A percentile compares a stretch with the other conserved stretches of the same genome.
phyloP scores from a whole-genome alignment of 768 basidiomycete species.

The Trametes gibbosa region DNA sequence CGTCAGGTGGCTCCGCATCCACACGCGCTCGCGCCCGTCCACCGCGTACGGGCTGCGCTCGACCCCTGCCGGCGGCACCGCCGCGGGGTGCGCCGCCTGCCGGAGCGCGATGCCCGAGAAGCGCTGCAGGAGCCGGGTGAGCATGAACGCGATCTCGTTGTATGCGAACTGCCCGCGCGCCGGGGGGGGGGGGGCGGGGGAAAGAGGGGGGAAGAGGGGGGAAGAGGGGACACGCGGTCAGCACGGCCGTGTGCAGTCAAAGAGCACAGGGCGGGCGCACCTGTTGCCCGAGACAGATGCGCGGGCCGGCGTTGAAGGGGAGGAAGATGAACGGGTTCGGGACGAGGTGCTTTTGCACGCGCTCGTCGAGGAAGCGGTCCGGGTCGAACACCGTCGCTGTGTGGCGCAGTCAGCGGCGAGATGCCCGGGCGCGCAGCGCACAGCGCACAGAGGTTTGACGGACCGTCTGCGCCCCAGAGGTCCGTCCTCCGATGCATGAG shows the following conservation, averaged over 20 bases:
- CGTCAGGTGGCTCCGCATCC: slow-evolving; percentile 53
- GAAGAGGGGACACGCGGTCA: background rate
- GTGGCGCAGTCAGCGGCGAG: background rate
- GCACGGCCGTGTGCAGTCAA: too few relatives aligned
- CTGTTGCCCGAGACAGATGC: slow-evolving; percentile 25
- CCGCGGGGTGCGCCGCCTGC: slow-evolving; percentile 40
- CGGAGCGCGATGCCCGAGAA: slow-evolving; percentile 47
- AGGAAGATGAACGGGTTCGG: slow-evolving; percentile 55
- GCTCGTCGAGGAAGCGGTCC: slow-evolving; percentile 63
- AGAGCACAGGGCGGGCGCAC: background rate
- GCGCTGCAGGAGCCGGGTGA: slow-evolving; percentile 55
- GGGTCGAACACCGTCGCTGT: slow-evolving; percentile 62
- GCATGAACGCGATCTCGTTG: slow-evolving; percentile 61
- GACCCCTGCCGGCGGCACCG: slow-evolving; percentile 38
- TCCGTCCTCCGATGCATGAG: slow-evolving; percentile 62
- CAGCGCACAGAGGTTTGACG: slow-evolving; percentile 1
- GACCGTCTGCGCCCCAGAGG: slow-evolving; percentile 69
- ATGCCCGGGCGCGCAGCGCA: background rate
- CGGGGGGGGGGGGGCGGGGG: too few relatives aligned
- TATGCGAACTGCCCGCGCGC: slow-evolving; percentile 56
- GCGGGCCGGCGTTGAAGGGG: slow-evolving; percentile 25
- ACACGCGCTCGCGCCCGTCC: slow-evolving; percentile 47
- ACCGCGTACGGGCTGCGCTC: slow-evolving; percentile 35
- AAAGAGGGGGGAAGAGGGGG: background rate
- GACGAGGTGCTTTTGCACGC: slow-evolving; percentile 52